phyloP scores from a whole-genome alignment of 352 stramenopile genomes.

The Phytophthora podocarpi region DNA sequence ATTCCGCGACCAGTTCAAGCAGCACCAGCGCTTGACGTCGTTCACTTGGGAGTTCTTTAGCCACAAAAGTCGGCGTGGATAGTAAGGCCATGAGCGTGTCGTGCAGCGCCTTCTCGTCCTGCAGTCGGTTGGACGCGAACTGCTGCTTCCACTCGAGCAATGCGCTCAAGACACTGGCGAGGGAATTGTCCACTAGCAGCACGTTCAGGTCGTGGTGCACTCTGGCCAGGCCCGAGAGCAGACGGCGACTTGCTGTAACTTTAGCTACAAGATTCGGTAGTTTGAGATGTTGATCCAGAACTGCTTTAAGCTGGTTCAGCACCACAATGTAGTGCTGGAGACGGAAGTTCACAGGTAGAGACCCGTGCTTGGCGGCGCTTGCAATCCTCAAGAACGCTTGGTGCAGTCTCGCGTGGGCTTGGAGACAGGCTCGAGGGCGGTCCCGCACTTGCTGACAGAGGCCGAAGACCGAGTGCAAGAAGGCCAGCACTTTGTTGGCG shows the following conservation, averaged over 20 bases:
- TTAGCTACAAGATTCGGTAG: conserved; percentile 44
- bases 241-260: conserved; percentile 45
- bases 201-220: conserved; percentile 51
- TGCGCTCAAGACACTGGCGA: conserved; percentile 35
- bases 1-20: conserved; percentile 60
- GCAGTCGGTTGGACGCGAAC: conserved; percentile 47
- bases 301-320: conserved; percentile 46
- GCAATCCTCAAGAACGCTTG: conserved; percentile 54
- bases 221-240: conserved; percentile 41
- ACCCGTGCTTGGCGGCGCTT: conserved; percentile 31
- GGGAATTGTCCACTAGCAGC: conserved; percentile 32
- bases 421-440: conserved; percentile 45
- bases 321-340: conserved; percentile 48
- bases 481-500: conserved; percentile 40
- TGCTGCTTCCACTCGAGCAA: conserved; percentile 57
- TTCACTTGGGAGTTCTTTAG: conserved; percentile 57
- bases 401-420: conserved; percentile 54
- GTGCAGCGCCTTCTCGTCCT: conserved; percentile 65
- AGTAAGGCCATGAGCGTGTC: conserved; percentile 60
- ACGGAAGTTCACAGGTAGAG: conserved; percentile 30
- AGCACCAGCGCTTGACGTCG: conserved; percentile 61
- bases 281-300: conserved; percentile 49
- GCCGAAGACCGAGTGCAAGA: conserved; percentile 40
- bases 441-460: conserved; percentile 54
- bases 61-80: conserved; percentile 55